These are phyloP conservation scores for Coffea eugenioides DNA, from an alignment of 257 asterid genomes.

Conservation along the genomic window DNA sequence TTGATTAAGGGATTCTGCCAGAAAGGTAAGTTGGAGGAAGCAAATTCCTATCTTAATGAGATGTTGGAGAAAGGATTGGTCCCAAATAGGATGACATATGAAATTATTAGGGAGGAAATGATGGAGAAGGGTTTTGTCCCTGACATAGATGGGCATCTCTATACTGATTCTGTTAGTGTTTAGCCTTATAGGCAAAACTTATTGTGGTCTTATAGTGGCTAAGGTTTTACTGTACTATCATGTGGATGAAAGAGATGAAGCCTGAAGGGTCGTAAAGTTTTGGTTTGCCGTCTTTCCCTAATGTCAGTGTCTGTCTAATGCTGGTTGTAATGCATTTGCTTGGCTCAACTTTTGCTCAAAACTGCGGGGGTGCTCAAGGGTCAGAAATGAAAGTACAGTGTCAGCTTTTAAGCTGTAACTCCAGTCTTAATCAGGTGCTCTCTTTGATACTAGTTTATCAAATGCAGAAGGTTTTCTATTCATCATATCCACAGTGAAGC, in stretches of 20 bases:
- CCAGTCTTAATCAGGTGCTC: background rate
- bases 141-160: constrained; percentile 78
- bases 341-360: background rate
- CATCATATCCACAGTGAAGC: background rate
- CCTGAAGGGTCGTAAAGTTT: background rate
- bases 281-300: background rate
- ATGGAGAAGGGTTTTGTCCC: constrained; percentile 86
- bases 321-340: background rate
- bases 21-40: constrained; percentile 62
- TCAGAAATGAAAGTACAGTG: background rate
- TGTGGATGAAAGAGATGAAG: background rate
- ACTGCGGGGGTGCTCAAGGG: background rate
- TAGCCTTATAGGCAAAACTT: constrained; percentile 1
- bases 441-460: background rate
- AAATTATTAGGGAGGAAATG: constrained; percentile 70
- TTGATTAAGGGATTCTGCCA: constrained; percentile 71
- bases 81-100: constrained; percentile 72
- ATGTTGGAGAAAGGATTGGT: constrained; percentile 91
- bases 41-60: constrained; percentile 69
- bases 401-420: background rate
- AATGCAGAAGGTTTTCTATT: background rate
- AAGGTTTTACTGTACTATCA: background rate
- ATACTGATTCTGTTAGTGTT: constrained; percentile 36
- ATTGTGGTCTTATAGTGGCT: background rate
- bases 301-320: background rate